A percentile compares a stretch with the other conserved stretches of the same genome.
These are phyloP conservation scores for Kuraishia ogatae DNA, from an alignment of 805 yeast species.

Conservation along the genomic window DNA sequence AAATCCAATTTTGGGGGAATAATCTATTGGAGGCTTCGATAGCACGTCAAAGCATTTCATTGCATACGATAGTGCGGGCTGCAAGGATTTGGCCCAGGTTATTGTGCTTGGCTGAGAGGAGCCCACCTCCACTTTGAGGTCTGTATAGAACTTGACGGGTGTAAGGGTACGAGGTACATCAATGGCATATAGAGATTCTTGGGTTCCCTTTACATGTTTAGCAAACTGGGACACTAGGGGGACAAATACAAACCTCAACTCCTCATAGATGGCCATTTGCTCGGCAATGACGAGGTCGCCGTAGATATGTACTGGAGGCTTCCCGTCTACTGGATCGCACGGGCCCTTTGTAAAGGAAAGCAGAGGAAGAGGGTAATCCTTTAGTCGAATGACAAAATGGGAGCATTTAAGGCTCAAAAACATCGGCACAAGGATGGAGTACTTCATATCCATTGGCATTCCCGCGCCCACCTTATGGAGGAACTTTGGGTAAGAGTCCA, in stretches of 20 bases:
- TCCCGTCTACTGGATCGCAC: slow-evolving; percentile 10
- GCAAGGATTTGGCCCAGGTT: slow-evolving; percentile 80
- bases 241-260: slow-evolving; percentile 50
- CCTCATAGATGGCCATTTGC: slow-evolving; percentile 27
- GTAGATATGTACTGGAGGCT: slow-evolving; percentile 24
- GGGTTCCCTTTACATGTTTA: slow-evolving; percentile 20
- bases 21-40: slow-evolving; percentile 88
- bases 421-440: slow-evolving; percentile 62
- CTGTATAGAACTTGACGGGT: slow-evolving; percentile 63
- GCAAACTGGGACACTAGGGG: slow-evolving; percentile 44
- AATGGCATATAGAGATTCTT: slow-evolving; percentile 39
- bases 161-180: slow-evolving; percentile 70
- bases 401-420: slow-evolving; percentile 43
- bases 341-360: slow-evolving; percentile 17
- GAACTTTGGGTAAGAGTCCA: slow-evolving; percentile 48
- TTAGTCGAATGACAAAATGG: slow-evolving; percentile 60
- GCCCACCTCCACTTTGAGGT: slow-evolving; percentile 45
- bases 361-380: slow-evolving; percentile 88
- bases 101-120: slow-evolving; percentile 54
- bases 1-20: slow-evolving; percentile 76
- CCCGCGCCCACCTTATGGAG: slow-evolving; percentile 74
- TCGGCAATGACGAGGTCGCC: slow-evolving; percentile 73
- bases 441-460: slow-evolving; percentile 61
- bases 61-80: slow-evolving; percentile 78
- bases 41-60: slow-evolving; percentile 74